phyloP scores from a whole-genome alignment of 768 basidiomycete genomes.

The Termitomyces sp. region DNA sequence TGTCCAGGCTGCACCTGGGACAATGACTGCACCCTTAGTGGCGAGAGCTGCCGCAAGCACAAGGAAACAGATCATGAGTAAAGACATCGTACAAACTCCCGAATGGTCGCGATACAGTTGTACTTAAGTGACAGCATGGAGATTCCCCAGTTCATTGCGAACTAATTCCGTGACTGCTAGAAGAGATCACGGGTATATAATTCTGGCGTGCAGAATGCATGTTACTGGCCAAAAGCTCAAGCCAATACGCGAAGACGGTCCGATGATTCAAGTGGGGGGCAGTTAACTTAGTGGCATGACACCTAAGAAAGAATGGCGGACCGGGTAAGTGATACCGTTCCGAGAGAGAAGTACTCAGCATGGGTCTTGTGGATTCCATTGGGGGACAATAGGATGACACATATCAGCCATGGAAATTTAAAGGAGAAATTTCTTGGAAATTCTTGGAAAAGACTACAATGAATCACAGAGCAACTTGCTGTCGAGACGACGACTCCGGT shows the following conservation, averaged over 20 bases:
- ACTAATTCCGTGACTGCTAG: background rate
- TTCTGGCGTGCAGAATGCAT: background rate
- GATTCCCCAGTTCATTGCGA: background rate
- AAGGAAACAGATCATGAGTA: slow-evolving; percentile 5
- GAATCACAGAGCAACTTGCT: background rate
- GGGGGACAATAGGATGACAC: background rate
- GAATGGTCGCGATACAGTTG: background rate
- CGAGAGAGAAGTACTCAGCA: background rate
- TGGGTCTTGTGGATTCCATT: background rate
- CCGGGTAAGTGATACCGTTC: background rate
- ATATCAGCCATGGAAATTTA: background rate
- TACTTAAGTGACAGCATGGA: background rate
- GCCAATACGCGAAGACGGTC: background rate
- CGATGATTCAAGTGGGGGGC: background rate
- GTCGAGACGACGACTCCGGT: background rate
- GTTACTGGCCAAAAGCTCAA: background rate
- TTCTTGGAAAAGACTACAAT: background rate
- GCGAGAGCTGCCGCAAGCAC: slow-evolving; percentile 9
- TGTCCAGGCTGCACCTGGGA: slow-evolving; percentile 59
- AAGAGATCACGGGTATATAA: background rate
- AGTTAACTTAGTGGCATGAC: background rate
- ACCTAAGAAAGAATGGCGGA: background rate
- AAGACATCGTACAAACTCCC: background rate
- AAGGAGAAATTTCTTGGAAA: no score
- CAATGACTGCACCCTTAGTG: slow-evolving; percentile 41